Percentiles rank a stretch among this genome's conserved stretches.
Conservation (phyloP, 345 rosid species). For the Brassica carinata region DNA sequence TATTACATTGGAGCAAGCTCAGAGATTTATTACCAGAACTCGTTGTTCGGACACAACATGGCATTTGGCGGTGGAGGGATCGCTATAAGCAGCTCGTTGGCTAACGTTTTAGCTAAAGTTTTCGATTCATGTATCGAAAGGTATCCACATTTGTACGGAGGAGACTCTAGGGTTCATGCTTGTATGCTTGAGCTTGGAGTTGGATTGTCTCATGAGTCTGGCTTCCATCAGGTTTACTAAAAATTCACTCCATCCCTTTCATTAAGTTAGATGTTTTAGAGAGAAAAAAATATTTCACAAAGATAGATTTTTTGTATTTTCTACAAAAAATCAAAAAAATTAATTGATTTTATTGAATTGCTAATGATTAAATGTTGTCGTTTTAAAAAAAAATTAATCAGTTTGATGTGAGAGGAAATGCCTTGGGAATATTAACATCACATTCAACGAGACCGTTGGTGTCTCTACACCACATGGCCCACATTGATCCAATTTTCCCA, state of each 20-base stretch:
- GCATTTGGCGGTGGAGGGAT: slow-evolving; percentile 84
- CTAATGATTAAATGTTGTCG: not conserved
- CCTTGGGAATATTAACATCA: slow-evolving; percentile 69
- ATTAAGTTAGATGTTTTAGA: too few relatives aligned
- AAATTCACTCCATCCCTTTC: too few relatives aligned
- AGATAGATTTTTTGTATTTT: too few relatives aligned
- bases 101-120: slow-evolving; percentile 62
- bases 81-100: slow-evolving; percentile 77
- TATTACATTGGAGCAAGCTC: slow-evolving; percentile 77
- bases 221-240: slow-evolving; percentile 83
- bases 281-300: too few relatives aligned
- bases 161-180: slow-evolving; percentile 67
- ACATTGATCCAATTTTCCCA: slow-evolving; percentile 70
- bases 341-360: too few relatives aligned
- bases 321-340: too few relatives aligned
- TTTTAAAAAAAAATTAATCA: not conserved
- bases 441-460: slow-evolving; percentile 78
- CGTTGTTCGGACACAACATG: slow-evolving; percentile 58
- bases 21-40: slow-evolving; percentile 64
- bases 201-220: slow-evolving; percentile 69
- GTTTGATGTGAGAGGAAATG: slow-evolving; percentile 73
- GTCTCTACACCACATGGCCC: slow-evolving; percentile 74
- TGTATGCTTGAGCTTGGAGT: slow-evolving; percentile 90
- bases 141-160: slow-evolving; percentile 83
- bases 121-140: slow-evolving; percentile 79